Conservation (phyloP, 2,329 filamentous ascomycete genomes). For the Sordariomycetes sp. region DNA sequence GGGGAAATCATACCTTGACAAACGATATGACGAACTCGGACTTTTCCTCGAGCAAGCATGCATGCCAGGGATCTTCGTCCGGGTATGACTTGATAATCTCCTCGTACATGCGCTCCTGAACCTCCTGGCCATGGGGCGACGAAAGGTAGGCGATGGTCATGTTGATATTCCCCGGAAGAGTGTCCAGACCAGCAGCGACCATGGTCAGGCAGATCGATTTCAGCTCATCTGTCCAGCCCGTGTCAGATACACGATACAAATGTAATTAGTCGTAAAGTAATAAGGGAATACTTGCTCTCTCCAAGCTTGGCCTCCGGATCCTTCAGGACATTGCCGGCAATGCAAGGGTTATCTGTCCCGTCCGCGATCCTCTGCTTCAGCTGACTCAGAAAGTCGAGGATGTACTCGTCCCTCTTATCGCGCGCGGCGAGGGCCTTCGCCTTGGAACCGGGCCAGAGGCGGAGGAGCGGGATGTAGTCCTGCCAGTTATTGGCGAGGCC, state of each 20-base stretch:
- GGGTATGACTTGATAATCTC: conserved; percentile 66
- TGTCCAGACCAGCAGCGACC: conserved; percentile 75
- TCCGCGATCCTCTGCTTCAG: conserved; percentile 26
- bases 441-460: conserved; percentile 52
- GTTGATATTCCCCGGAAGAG: conserved; percentile 67
- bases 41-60: conserved; percentile 63
- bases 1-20: conserved; percentile 59
- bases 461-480: conserved; percentile 69
- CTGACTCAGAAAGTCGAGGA: conserved; percentile 55
- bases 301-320: conserved; percentile 30
- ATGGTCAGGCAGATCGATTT: conserved; percentile 76
- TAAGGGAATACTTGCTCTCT: conserved; percentile 13
- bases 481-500: conserved; percentile 77
- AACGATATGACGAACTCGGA: conserved; percentile 67
- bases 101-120: conserved; percentile 58
- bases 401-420: conserved; percentile 55
- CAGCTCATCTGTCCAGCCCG: conserved; percentile 50
- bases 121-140: conserved; percentile 53
- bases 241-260: not conserved
- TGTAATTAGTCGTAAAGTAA: not conserved
- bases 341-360: conserved; percentile 28
- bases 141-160: conserved; percentile 71
- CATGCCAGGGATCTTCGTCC: conserved; percentile 64
- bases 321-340: conserved; percentile 43
- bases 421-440: conserved; percentile 54